These are phyloP conservation scores for Ascoidea rubescens DNA, from an alignment of 805 yeast species.

Conservation along the genomic window DNA sequence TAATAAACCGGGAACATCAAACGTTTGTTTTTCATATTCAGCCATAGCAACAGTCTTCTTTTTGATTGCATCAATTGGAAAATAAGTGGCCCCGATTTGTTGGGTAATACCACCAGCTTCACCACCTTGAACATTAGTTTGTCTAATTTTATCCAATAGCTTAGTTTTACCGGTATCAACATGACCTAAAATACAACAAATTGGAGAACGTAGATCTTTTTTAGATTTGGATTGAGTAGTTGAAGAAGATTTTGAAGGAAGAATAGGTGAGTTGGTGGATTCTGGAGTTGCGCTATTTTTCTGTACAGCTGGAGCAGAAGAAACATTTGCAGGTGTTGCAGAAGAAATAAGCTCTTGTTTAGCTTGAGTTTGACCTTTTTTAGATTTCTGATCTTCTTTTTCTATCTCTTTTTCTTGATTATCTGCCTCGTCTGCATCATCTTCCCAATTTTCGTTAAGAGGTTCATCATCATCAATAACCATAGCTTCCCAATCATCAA, in stretches of 20 bases:
- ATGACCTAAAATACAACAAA: conserved; percentile 98
- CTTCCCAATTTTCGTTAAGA: conserved; percentile 39
- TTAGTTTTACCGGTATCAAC: conserved; percentile 99
- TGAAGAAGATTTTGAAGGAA: conserved; percentile 9
- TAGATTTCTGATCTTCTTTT: conserved; percentile 11
- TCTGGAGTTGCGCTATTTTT: conserved; percentile 21
- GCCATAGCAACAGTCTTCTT: conserved; percentile 89
- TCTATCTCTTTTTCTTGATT: conserved; percentile 18
- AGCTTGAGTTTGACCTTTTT: conserved; percentile 14
- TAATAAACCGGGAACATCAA: conserved; percentile 93
- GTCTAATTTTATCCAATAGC: conserved; percentile 91
- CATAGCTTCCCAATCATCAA: conserved; percentile 81
- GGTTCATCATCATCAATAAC: conserved; percentile 45
- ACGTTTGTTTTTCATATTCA: conserved; percentile 66
- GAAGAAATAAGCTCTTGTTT: too few species aligned
- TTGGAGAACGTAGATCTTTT: conserved; percentile 83
- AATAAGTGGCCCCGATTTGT: conserved; percentile 99
- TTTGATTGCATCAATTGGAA: conserved; percentile 91
- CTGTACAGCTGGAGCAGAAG: conserved; percentile 18
- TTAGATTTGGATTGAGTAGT: conserved; percentile 9
- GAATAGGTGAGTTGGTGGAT: conserved; percentile 9
- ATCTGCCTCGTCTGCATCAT: conserved; percentile 22
- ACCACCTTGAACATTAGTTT: conserved; percentile 98
- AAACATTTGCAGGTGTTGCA: conserved; percentile 7
- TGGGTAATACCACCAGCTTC: conserved; percentile 99